phyloP scores from a whole-genome alignment of 1,284 basidiomycete genomes.

The Pyrrhoderma noxium region DNA sequence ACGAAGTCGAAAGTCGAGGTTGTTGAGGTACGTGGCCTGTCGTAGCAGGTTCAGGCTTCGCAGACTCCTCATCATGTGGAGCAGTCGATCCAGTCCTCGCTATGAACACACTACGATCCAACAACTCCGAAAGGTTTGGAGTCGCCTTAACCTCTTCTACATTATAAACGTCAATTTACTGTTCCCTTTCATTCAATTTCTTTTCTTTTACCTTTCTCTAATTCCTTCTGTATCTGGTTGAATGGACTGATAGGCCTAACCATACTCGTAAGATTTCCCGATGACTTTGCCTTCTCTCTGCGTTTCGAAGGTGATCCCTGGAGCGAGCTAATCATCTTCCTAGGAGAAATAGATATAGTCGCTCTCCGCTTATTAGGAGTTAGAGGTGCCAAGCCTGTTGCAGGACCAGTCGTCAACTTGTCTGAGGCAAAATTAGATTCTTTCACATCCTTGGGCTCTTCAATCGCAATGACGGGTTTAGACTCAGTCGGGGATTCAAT shows the following conservation, averaged over 20 bases:
- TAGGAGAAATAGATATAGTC: slow-evolving; percentile 44
- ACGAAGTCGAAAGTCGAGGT: slow-evolving; percentile 3
- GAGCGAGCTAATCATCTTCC: slow-evolving; percentile 29
- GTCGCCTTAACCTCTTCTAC: slow-evolving; percentile 30
- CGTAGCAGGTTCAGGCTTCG: slow-evolving; percentile 23
- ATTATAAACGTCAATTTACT: background rate
- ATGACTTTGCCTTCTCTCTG: slow-evolving; percentile 55
- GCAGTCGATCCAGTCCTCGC: slow-evolving; percentile 32
- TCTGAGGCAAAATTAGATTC: slow-evolving; percentile 15
- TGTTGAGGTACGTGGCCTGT: background rate
- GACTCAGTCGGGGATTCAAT: slow-evolving; percentile 19
- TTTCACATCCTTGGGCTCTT: slow-evolving; percentile 18
- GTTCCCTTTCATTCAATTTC: too few relatives aligned
- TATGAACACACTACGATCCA: slow-evolving; percentile 62
- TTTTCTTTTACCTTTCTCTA: slow-evolving; percentile 44
- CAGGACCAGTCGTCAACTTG: too few relatives aligned
- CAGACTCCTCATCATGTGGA: slow-evolving; percentile 22
- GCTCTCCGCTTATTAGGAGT: slow-evolving; percentile 55
- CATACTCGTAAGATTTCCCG: slow-evolving; percentile 42
- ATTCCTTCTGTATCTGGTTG: slow-evolving; percentile 52
- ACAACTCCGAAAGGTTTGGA: slow-evolving; percentile 49
- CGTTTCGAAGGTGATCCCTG: slow-evolving; percentile 49
- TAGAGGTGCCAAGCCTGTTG: slow-evolving; percentile 23
- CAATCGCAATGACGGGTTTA: slow-evolving; percentile 13
- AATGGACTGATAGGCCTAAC: slow-evolving; percentile 61